Conservation (phyloP, 306 rosid species). For the Prinsepia uniflora region DNA sequence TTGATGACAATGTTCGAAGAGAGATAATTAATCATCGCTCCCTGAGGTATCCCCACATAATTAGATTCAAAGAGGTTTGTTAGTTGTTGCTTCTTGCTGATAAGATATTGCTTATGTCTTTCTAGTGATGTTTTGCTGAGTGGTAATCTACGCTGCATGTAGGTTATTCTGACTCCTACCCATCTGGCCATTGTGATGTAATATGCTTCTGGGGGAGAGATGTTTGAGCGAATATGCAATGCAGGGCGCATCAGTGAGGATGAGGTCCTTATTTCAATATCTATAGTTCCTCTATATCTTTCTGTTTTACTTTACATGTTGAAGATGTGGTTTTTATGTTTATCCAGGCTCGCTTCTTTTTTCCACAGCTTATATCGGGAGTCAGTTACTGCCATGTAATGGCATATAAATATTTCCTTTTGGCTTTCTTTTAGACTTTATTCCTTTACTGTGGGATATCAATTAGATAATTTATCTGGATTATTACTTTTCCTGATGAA, state of each 20-base stretch:
- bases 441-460: conserved; percentile 12
- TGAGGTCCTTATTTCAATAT: conserved; percentile 49
- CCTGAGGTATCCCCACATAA: conserved; percentile 84
- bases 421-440: background rate
- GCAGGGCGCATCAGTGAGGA: conserved; percentile 84
- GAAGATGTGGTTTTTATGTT: conserved; percentile 19
- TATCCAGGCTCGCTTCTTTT: conserved; percentile 91
- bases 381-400: conserved; percentile 91
- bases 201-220: conserved; percentile 95
- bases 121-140: background rate
- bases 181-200: conserved; percentile 97
- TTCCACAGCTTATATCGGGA: conserved; percentile 96
- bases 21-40: conserved; percentile 94
- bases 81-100: conserved; percentile 20
- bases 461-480: background rate
- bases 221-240: conserved; percentile 65
- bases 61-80: conserved; percentile 88
- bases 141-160: conserved; percentile 1
- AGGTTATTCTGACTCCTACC: conserved; percentile 88
- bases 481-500: conserved; percentile 38
- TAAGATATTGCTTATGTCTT: background rate
- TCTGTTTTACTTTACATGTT: conserved; percentile 9
- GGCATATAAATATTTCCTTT: conserved; percentile 43
- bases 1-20: conserved; percentile 86
- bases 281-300: conserved; percentile 4